phyloP scores from a whole-genome alignment of 768 basidiomycete genomes.

The Lactarius trivialis region DNA sequence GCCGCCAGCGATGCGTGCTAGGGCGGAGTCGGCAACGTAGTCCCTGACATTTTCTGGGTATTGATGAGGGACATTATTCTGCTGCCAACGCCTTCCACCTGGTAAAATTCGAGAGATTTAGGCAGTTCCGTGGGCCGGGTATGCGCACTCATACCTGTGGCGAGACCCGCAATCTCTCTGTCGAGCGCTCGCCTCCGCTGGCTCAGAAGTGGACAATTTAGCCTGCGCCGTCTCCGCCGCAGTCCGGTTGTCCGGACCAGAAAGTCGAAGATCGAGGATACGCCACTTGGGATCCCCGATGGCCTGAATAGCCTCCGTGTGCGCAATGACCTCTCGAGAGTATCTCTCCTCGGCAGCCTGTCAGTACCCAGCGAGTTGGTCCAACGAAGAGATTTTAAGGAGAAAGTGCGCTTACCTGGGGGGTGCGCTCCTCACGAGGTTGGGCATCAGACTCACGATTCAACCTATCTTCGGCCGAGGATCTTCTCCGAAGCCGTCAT shows the following conservation, averaged over 20 bases:
- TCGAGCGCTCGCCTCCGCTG: conserved; percentile 70
- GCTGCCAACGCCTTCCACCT: conserved; percentile 73
- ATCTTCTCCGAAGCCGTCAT: conserved; percentile 68
- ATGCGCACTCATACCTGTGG: conserved; percentile 46
- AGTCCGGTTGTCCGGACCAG: conserved; percentile 53
- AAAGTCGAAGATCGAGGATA: conserved; percentile 43
- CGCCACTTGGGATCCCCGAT: conserved; percentile 61
- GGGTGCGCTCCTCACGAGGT: conserved; percentile 60
- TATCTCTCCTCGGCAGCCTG: conserved; percentile 80
- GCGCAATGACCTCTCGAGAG: conserved; percentile 69
- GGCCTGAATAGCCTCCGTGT: conserved; percentile 77
- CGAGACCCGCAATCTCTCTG: conserved; percentile 70
- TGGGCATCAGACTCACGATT: conserved; percentile 62
- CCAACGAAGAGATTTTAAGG: neutral
- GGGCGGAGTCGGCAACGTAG: conserved; percentile 66
- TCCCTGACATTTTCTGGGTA: conserved; percentile 80
- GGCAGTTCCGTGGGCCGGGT: neutral
- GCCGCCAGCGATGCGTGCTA: conserved; percentile 42
- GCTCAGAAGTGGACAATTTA: conserved; percentile 63
- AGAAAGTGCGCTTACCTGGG: conserved; percentile 38
- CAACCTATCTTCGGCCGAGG: conserved; percentile 54
- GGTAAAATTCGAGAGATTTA: neutral
- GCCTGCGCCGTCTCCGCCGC: conserved; percentile 68
- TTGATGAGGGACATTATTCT: conserved; percentile 71
- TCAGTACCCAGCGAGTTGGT: too few relatives aligned